phyloP scores from a whole-genome alignment of 2,329 filamentous ascomycete species.

The Aspergillus clavatus region DNA sequence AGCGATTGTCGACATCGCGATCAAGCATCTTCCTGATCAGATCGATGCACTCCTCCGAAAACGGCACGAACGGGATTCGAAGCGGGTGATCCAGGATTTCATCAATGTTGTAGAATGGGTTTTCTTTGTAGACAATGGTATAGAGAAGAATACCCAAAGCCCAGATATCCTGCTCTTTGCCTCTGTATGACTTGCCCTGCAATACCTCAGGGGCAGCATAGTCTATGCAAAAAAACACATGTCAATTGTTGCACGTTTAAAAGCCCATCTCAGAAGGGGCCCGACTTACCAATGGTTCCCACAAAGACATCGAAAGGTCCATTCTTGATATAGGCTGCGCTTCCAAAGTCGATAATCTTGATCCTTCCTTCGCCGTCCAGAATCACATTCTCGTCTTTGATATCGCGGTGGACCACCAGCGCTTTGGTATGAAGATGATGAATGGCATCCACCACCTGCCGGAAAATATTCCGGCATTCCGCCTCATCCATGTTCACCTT shows the following conservation, averaged over 20 bases:
- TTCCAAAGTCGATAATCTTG: slow-evolving; percentile 97
- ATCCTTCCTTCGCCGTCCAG: slow-evolving; percentile 92
- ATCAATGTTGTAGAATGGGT: slow-evolving; percentile 97
- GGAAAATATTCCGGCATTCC: slow-evolving; percentile 91
- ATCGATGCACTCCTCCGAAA: slow-evolving; percentile 82
- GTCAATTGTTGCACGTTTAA: neutral
- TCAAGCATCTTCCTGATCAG: slow-evolving; percentile 89
- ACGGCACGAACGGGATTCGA: slow-evolving; percentile 66
- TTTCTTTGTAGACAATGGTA: slow-evolving; percentile 99
- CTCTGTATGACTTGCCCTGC: slow-evolving; percentile 83
- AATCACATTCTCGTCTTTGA: slow-evolving; percentile 98
- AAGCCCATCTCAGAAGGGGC: slow-evolving; percentile 3
- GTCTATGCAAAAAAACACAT: slow-evolving; percentile 55
- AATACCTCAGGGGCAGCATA: slow-evolving; percentile 98
- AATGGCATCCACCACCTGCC: slow-evolving; percentile 83
- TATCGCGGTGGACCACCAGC: slow-evolving; percentile 90
- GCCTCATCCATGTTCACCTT: slow-evolving; percentile 93
- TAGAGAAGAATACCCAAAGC: slow-evolving; percentile 94
- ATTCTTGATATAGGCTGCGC: slow-evolving; percentile 95
- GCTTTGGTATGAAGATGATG: slow-evolving; percentile 89
- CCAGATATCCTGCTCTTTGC: slow-evolving; percentile 98
- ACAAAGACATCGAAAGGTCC: slow-evolving; percentile 99
- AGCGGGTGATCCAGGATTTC: slow-evolving; percentile 98
- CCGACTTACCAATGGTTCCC: slow-evolving; percentile 80
- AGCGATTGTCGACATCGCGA: slow-evolving; percentile 74